Evolutionary conservation across 257 asterid genomes (phyloP), one percentile per base, ranked within the genome.

Genomic region (Solanum tacnaense): DNA sequence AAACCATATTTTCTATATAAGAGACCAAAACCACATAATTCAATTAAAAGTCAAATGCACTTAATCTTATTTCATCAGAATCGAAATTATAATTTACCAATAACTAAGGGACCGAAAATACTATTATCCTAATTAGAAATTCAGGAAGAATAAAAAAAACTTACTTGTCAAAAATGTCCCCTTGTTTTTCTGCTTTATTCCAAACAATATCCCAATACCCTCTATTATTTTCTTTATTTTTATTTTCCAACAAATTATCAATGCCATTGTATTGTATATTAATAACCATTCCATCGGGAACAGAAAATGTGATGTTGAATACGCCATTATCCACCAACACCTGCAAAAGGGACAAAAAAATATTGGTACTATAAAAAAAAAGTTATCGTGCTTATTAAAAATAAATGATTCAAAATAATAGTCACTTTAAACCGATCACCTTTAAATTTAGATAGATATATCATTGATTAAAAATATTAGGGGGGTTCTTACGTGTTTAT

Each of bases 171-270:
- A 87, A 60, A 25, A 65, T 49, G 25, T 16, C 92, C 8, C 56
- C 52, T 0, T 83, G 90, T 58, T 88, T 87, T 21, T 89, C 93
- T 6, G 92, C 87, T n/a, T 86, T 82, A 87, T 91, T 92, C 98
- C 98, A 96, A 84, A 92, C 94, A 84, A 96, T 87, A 52, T 96
- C 99, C 99, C 99, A 96, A 41, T 96, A 96, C 96, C 99, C 99
- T 91, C 98, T 91, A 84, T 91, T 89, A 9, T 91, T 49, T 75
- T 90, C 92, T 72, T 86, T 13, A 90, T 92, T 52, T 13, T 79
- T 87, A 21, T 38, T 6, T 91, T 95, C 94, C 74, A 96, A 89
- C 83, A 95, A 89, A 89, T 96, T 95, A 29, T 91, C 90, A 41
- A 96, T 92, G 34, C 96, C 96, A 58, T 93, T 95, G 91, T 93